phyloP scores from a whole-genome alignment of 2,329 filamentous ascomycete genomes.

The Ophiostoma australiae region DNA sequence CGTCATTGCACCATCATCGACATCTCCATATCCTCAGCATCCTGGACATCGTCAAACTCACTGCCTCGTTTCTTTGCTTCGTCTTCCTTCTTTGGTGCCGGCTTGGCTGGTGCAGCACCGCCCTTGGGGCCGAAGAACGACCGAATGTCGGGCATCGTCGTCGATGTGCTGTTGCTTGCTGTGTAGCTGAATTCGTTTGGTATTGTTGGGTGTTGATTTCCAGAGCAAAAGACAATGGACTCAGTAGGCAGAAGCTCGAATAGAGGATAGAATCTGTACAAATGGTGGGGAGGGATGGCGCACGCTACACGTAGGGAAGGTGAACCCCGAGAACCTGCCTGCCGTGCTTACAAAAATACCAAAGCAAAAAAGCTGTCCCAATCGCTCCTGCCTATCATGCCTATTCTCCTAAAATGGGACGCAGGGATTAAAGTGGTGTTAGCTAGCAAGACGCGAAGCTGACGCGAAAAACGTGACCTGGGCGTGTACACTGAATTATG shows the following conservation, averaged over 20 bases:
- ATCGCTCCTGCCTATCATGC: constrained; percentile 7
- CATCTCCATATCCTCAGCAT: no score
- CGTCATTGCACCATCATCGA: neutral
- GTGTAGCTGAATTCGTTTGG: neutral
- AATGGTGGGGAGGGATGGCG: neutral
- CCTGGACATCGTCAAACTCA: neutral
- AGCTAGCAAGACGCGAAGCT: constrained; percentile 37
- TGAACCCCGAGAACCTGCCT: neutral
- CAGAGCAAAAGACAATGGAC: neutral
- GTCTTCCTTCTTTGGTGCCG: constrained; percentile 39
- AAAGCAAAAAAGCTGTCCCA: neutral
- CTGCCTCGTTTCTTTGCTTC: constrained; percentile 27
- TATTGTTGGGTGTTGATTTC: neutral
- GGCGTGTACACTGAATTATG: constrained; percentile 6
- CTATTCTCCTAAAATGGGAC: neutral
- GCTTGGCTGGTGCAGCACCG: constrained; percentile 36
- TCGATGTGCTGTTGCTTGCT: neutral
- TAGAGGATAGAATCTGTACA: neutral
- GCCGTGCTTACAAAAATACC: neutral
- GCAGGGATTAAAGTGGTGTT: constrained; percentile 6
- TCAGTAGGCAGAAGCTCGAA: neutral
- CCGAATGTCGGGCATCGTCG: constrained; percentile 64
- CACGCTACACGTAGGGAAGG: neutral
- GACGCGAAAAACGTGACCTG: constrained; percentile 43
- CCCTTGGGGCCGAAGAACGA: constrained; percentile 68